These are phyloP conservation scores for Mortierella sp. DNA, from an alignment of 371 early-diverging fungal genomes.

Conservation along the genomic window DNA sequence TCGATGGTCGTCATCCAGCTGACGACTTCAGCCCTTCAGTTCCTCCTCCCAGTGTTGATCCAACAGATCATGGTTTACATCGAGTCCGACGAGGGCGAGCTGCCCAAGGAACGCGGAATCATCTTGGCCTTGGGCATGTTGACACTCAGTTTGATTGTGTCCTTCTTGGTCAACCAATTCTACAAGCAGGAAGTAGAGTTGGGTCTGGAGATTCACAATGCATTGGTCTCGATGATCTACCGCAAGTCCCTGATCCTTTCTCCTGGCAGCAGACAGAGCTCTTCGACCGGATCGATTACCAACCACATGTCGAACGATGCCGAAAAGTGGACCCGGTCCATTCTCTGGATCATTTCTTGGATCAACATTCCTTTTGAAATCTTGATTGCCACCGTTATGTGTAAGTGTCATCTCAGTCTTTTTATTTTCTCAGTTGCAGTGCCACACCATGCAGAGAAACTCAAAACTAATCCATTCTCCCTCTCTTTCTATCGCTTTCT, in stretches of 20 bases:
- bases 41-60: constrained; percentile 10
- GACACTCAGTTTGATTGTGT: constrained; percentile 16
- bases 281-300: constrained; percentile 83
- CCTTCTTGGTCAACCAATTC: constrained; percentile 20
- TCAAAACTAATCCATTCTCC: neutral
- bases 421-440: neutral
- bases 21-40: neutral
- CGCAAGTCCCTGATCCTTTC: constrained; percentile 87
- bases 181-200: constrained; percentile 12
- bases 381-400: neutral
- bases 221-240: constrained; percentile 88
- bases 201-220: constrained; percentile 70
- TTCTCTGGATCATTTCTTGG: constrained; percentile 22
- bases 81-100: constrained; percentile 6
- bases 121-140: neutral
- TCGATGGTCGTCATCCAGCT: neutral
- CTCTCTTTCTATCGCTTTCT: neutral
- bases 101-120: neutral
- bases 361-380: constrained; percentile 24
- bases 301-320: constrained; percentile 80
- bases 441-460: neutral
- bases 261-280: constrained; percentile 80
- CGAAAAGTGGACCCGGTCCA: constrained; percentile 24
- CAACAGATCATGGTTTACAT: constrained; percentile 18
- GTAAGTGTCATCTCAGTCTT: neutral